Evolutionary conservation across 306 rosid species (phyloP).

Genomic region (Pachyrhizus erosus): DNA sequence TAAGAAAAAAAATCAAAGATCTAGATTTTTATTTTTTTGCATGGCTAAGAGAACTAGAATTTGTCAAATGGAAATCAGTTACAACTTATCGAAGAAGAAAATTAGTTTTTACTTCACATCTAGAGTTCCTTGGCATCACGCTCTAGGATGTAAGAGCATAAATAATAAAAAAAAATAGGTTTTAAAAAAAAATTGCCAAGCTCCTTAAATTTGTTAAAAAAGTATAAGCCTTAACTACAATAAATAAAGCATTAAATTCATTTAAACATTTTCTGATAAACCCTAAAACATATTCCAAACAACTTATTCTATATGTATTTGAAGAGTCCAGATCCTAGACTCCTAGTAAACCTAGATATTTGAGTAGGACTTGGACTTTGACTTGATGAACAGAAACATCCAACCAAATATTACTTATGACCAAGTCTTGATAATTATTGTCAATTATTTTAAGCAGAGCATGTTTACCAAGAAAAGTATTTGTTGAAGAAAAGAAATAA

Average conservation of each 20-base stretch:
- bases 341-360: constrained; percentile 19
- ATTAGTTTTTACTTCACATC: background rate
- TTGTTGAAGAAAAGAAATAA: constrained; percentile 14
- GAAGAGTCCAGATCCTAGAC: constrained; percentile 10
- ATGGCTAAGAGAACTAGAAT: too few species aligned
- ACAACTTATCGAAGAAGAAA: too few species aligned
- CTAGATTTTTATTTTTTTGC: too few species aligned
- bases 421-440: background rate
- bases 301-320: background rate
- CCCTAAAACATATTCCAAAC: background rate
- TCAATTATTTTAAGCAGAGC: constrained; percentile 10
- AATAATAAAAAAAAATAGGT: background rate
- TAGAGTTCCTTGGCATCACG: constrained; percentile 6
- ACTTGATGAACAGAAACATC: background rate
- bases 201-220: background rate
- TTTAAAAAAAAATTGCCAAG: background rate
- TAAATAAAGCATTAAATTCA: constrained; percentile 1
- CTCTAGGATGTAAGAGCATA: background rate
- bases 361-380: background rate
- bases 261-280: background rate
- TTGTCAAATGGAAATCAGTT: too few species aligned
- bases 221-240: constrained; percentile 18
- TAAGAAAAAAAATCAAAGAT: too few species aligned
- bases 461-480: constrained; percentile 22
- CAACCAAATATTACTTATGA: background rate